Conservation (phyloP, 2,329 filamentous ascomycete genomes). For the Talaromyces sp. region DNA sequence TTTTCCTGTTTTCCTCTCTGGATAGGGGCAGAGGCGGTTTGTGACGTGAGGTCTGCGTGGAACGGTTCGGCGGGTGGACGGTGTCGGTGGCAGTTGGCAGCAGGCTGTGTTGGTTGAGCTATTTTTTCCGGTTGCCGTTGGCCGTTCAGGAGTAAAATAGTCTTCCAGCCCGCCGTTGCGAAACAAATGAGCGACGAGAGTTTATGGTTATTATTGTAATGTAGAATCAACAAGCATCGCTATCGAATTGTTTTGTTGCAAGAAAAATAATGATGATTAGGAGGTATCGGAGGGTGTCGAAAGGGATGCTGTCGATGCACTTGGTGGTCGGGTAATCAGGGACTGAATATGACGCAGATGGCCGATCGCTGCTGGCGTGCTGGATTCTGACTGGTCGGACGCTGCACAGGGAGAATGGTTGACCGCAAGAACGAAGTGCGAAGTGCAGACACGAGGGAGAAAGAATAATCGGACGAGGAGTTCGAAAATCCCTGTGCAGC, state of each 20-base stretch:
- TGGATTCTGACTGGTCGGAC: neutral
- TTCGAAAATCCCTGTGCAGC: neutral
- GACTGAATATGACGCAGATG: constrained; percentile 12
- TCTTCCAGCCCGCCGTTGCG: neutral
- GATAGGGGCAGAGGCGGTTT: constrained; percentile 16
- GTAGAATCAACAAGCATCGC: neutral
- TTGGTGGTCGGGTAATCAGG: neutral
- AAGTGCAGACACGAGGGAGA: neutral
- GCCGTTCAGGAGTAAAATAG: neutral
- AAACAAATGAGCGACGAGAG: neutral
- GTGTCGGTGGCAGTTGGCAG: neutral
- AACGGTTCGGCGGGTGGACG: constrained; percentile 15
- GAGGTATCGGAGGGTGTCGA: neutral
- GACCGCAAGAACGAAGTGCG: neutral
- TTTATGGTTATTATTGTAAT: neutral
- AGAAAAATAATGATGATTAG: neutral
- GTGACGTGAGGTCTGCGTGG: constrained; percentile 36
- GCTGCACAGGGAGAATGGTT: neutral
- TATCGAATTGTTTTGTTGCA: neutral
- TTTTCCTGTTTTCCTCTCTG: neutral
- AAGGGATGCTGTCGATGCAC: neutral
- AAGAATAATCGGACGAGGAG: neutral
- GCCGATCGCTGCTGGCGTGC: constrained; percentile 6
- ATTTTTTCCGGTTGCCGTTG: neutral
- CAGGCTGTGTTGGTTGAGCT: neutral